phyloP scores from a whole-genome alignment of 192 early-diverging fungal genomes.

The Podila clonocystis region DNA sequence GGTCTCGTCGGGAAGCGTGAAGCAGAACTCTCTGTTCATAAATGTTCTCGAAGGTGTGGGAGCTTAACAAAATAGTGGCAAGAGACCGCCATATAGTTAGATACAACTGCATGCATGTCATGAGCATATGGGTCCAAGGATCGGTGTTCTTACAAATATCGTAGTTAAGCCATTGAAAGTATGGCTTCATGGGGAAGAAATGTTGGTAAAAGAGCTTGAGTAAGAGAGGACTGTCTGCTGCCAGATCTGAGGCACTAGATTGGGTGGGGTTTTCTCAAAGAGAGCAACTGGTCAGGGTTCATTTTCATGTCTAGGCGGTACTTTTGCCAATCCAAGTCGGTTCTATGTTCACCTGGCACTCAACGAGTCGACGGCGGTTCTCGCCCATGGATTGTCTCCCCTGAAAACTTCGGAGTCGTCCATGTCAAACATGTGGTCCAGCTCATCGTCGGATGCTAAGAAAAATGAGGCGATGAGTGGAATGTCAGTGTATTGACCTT shows the following conservation, averaged over 20 bases:
- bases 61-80: not conserved
- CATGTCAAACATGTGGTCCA: constrained; percentile 33
- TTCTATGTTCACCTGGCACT: not conserved
- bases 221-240: constrained; percentile 16
- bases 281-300: not conserved
- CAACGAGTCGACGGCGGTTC: not conserved
- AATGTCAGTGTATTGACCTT: not conserved
- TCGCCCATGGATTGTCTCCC: constrained; percentile 11
- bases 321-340: not conserved
- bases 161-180: constrained; percentile 90
- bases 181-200: constrained; percentile 86
- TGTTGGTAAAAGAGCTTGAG: constrained; percentile 85
- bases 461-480: not conserved
- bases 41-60: constrained; percentile 75
- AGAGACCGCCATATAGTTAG: not conserved
- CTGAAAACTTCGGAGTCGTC: constrained; percentile 13
- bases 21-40: constrained; percentile 92
- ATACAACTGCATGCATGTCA: not conserved
- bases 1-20: constrained; percentile 80
- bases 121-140: not conserved
- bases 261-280: not conserved
- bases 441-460: constrained; percentile 7
- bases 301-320: not conserved
- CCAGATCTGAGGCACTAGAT: constrained; percentile 4
- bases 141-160: constrained; percentile 59